Evolutionary conservation across 306 rosid species (phyloP), one percentile per base, ranked within the genome.

Genomic region (Glycyrrhiza uralensis): DNA sequence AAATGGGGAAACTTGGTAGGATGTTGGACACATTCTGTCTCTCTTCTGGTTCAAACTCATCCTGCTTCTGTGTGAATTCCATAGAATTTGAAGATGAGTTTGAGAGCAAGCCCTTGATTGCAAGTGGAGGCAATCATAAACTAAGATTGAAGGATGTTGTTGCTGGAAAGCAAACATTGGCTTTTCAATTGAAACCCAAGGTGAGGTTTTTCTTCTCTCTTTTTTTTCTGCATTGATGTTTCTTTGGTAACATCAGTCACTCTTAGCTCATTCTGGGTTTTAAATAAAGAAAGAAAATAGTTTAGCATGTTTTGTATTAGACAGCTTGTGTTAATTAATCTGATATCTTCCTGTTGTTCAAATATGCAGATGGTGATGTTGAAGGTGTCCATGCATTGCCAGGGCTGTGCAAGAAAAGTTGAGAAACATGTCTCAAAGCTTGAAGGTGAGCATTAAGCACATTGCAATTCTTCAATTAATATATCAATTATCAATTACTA

Each of bases 171-270:
- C 93, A 87, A 65, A 87, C 98, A 24, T 56, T 93, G 85, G 93
- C 91, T 35, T 91, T 87, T 81, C 98, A 91, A 81, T 66, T 91
- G 81, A 89, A 91, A 80, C 98, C 97, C 63, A 89, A 93, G 98
- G 96, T 89, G 24, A 61, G 47, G 4, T 22, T 77, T 61, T 64
- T 76, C 42, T 58, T 72, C 68, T 44, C n/a, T n/a, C n/a, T n/a
- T n/a, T 14, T 23, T 52, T 33, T 60, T 57, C 10, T 29, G 30
- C 64, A 22, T 17, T 58, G 4, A 71, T 22, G 61, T 63, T 50
- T 55, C 66, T 19, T 45, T 64, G 49, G 22, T 35, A 51, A 45
- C 30, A 50, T 46, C 35, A 35, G 2, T 52, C 7, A 51, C 14
- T 54, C 47, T 66, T 15, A 12, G 61, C 55, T 14, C 22, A 7